A percentile compares a stretch with the other conserved stretches of the same genome.
phyloP scores from a whole-genome alignment of 73 alveolate species.

The Uronychia binucleata region DNA sequence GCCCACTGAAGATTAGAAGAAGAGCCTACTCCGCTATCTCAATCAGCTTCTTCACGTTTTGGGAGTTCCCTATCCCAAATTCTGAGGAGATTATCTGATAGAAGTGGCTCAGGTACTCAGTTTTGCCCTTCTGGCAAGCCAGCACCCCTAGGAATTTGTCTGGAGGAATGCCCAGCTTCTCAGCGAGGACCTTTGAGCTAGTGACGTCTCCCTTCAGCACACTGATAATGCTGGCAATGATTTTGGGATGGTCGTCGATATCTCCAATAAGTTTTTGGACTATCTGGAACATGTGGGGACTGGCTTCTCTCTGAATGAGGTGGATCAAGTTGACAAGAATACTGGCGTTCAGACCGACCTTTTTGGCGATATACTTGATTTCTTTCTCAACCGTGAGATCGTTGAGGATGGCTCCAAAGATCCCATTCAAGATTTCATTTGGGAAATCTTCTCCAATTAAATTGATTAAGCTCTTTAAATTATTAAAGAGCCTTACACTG shows the following conservation, averaged over 20 bases:
- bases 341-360: constrained; percentile 6
- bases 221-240: constrained; percentile 2
- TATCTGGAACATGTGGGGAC: not conserved
- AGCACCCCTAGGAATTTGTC: constrained; percentile 5
- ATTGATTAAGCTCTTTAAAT: not conserved
- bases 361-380: constrained; percentile 6
- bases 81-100: not conserved
- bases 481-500: not conserved
- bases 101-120: not conserved
- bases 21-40: not conserved
- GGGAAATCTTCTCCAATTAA: constrained; percentile 1
- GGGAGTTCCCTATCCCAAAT: not conserved
- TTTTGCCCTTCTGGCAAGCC: constrained; percentile 13
- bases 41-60: not conserved
- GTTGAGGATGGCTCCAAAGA: constrained; percentile 24
- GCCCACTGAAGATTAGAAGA: no score
- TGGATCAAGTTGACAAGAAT: not conserved
- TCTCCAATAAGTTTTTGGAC: constrained; percentile 1
- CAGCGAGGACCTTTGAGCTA: constrained; percentile 4
- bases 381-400: constrained; percentile 23
- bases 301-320: not conserved
- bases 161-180: constrained; percentile 7
- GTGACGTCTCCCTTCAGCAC: constrained; percentile 16
- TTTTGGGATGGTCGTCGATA: not conserved
- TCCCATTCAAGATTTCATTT: constrained; percentile 9